Percentiles rank a stretch among this genome's conserved stretches.
Conservation (phyloP, 1,139 yeast species). For the Yamadazyma jaroonii region DNA sequence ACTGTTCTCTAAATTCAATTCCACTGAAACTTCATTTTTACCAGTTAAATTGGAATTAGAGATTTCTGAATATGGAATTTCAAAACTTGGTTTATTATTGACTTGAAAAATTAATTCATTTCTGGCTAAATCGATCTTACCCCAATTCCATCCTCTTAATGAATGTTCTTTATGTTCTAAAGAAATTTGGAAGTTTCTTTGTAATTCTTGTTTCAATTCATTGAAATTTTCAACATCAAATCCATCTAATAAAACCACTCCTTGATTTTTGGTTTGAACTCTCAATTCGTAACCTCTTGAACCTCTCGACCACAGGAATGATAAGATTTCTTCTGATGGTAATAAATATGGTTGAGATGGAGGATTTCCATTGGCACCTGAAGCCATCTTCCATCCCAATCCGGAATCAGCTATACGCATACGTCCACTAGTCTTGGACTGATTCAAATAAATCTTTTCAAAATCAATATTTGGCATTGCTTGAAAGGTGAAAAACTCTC, state of each 20-base stretch:
- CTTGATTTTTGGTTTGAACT: constrained; percentile 83
- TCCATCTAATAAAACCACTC: constrained; percentile 87
- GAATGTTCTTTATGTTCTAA: constrained; percentile 89
- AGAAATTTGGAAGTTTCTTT: constrained; percentile 66
- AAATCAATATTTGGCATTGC: constrained; percentile 58
- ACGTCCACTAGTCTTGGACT: constrained; percentile 78
- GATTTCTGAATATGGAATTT: constrained; percentile 78
- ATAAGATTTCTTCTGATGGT: constrained; percentile 78
- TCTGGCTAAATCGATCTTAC: constrained; percentile 86
- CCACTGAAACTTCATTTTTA: constrained; percentile 90
- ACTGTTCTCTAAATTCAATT: constrained; percentile 61
- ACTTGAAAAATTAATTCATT: constrained; percentile 86
- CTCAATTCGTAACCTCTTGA: constrained; percentile 88
- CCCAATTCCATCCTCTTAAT: constrained; percentile 99
- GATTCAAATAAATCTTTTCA: constrained; percentile 85
- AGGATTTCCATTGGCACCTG: constrained; percentile 26
- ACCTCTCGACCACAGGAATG: constrained; percentile 90
- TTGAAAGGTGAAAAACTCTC: constrained; percentile 1
- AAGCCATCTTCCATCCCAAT: constrained; percentile 86
- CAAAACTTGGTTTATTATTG: constrained; percentile 88
- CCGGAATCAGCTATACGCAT: constrained; percentile 95
- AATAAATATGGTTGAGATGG: constrained; percentile 70
- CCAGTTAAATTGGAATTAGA: constrained; percentile 90
- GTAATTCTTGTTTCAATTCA: constrained; percentile 78
- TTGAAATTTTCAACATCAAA: constrained; percentile 82